A percentile compares a stretch with the other conserved stretches of the same genome.
These are phyloP conservation scores for Cryphonectria radicalis DNA, from an alignment of 2,329 filamentous ascomycete species.

Conservation along the genomic window DNA sequence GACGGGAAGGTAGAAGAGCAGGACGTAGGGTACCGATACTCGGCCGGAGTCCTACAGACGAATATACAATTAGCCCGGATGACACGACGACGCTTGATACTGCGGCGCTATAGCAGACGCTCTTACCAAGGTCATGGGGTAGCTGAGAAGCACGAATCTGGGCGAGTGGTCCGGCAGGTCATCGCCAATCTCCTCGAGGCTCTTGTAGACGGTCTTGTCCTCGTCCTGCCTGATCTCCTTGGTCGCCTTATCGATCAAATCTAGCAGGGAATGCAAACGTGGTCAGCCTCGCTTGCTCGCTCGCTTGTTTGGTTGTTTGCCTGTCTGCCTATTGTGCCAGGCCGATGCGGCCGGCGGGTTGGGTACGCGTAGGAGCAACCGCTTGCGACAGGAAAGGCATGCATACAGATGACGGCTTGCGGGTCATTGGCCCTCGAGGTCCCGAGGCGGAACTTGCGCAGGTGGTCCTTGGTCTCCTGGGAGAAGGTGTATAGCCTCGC, in stretches of 20 bases:
- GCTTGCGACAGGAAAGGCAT: slow-evolving; percentile 37
- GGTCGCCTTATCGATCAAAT: slow-evolving; percentile 86
- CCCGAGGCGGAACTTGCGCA: slow-evolving; percentile 91
- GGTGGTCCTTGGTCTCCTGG: slow-evolving; percentile 81
- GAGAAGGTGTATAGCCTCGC: slow-evolving; percentile 92
- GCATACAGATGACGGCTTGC: slow-evolving; percentile 93
- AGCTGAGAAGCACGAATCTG: slow-evolving; percentile 86
- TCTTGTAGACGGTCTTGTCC: slow-evolving; percentile 76
- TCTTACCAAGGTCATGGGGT: slow-evolving; percentile 81
- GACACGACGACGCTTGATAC: neutral
- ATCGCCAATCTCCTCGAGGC: slow-evolving; percentile 79
- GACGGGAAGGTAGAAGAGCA: slow-evolving; percentile 91
- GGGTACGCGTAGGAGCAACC: slow-evolving; percentile 2
- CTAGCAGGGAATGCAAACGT: slow-evolving; percentile 19
- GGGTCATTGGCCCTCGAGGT: slow-evolving; percentile 86
- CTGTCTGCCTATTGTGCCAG: slow-evolving; percentile 73
- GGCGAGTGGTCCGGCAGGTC: slow-evolving; percentile 92
- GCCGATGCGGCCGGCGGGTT: neutral
- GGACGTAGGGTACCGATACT: slow-evolving; percentile 86
- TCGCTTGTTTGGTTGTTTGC: slow-evolving; percentile 33
- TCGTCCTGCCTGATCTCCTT: slow-evolving; percentile 88
- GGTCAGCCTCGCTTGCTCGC: slow-evolving; percentile 33
- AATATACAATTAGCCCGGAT: neutral
- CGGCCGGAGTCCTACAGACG: slow-evolving; percentile 73
- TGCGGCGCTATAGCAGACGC: neutral